Base-by-base conservation (phyloP, 352 stramenopile genomes). In the Phytophthora palmivora region DNA sequence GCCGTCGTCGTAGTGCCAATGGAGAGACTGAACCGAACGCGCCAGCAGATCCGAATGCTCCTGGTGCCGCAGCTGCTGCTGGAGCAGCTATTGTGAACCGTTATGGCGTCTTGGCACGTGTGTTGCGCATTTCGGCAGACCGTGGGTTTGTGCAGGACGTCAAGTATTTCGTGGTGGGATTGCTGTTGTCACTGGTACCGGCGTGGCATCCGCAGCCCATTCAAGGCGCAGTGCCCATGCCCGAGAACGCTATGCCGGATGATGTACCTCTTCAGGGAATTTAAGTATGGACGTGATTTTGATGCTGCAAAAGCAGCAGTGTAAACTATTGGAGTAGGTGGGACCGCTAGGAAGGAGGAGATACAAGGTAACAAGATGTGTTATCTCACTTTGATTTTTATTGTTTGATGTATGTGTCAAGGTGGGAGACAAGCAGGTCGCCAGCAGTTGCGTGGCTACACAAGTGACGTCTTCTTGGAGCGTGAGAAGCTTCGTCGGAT, bases 111-210 rank as follows among this genome's bases (percentile, higher is more conserved):
- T 38, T 90, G 39, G 64, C 72, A 33, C 83, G 73, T 14, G 70
- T 90, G 30, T 46, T 95, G 28, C 84, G 78, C 14, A 92, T 95
- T 41, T 87, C 87, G 2, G 67, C 82, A 7, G 84, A 95, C 57
- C 79, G 78, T 11, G 87, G 87, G 6, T 63, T 92, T 16, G 46
- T 85, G 1, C 80, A 91, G 22, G 87, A 95, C 54, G 53, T 95
- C 26, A 87, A 89, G 58, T 92, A 84, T 55, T 95, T 95, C 58
- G 34, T 92, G 52, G 71, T 78, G n/a, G 84, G 82, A 4, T 63
- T 95, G 18, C 19, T 95, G 38, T 58, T 94, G 14, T 94, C 84
- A 30, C 68, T 95, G 12, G 82, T 93, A 12, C 87, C 87, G 2
- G 83, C 85, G 30, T 95, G 87, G 87, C 84, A 90, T 53, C 83